phyloP scores from a whole-genome alignment of 2,329 filamentous ascomycete species.

The Metarhizium sp. region DNA sequence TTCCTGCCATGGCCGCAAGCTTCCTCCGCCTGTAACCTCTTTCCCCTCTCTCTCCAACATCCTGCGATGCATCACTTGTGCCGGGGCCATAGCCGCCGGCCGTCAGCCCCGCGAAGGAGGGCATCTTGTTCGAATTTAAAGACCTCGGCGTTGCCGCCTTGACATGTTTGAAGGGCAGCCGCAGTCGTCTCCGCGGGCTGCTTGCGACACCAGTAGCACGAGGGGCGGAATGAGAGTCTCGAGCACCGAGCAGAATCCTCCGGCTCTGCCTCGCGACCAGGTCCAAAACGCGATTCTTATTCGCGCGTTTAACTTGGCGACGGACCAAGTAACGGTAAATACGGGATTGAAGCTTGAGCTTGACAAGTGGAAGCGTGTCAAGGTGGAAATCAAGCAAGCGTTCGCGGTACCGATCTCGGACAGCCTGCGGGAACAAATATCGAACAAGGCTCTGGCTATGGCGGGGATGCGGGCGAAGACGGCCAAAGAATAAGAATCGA shows the following conservation, averaged over 20 bases:
- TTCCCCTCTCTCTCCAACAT: conserved; percentile 32
- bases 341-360: conserved; percentile 61
- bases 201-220: background rate
- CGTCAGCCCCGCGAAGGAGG: conserved; percentile 13
- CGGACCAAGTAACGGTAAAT: conserved; percentile 67
- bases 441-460: conserved; percentile 46
- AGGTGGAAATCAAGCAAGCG: conserved; percentile 62
- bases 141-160: conserved; percentile 20
- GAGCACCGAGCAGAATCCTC: conserved; percentile 35
- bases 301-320: conserved; percentile 46
- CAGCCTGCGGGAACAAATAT: conserved; percentile 57
- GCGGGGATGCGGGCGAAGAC: conserved; percentile 25
- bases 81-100: conserved; percentile 18
- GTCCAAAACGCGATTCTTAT: conserved; percentile 38
- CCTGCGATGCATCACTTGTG: conserved; percentile 15
- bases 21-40: conserved; percentile 68
- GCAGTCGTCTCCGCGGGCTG: background rate
- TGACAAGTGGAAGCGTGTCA: conserved; percentile 63
- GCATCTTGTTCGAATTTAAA: conserved; percentile 19
- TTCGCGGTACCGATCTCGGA: conserved; percentile 54
- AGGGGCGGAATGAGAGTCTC: conserved; percentile 6
- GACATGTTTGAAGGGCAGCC: conserved; percentile 19
- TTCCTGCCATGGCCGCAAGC: conserved; percentile 57
- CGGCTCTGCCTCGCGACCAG: conserved; percentile 30
- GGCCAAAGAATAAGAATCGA: conserved; percentile 27